Evolutionary conservation across 371 early-diverging fungal genomes (phyloP).

Genomic region (Batkoa obscura): DNA sequence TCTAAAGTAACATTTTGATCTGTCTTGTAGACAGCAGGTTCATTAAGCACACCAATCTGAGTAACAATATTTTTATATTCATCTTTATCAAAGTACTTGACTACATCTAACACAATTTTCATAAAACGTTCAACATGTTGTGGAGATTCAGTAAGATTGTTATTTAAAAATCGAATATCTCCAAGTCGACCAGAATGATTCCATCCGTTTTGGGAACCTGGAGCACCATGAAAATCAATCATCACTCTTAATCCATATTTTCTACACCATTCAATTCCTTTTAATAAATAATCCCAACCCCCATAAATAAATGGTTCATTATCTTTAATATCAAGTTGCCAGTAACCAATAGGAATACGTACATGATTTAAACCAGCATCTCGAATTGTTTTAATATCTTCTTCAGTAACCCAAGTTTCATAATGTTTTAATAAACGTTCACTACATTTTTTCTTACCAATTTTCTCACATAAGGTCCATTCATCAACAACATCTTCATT

Average conservation of each 20-base stretch:
- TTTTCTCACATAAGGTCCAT: conserved; percentile 19
- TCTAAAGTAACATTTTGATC: conserved; percentile 8
- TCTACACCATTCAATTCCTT: conserved; percentile 24
- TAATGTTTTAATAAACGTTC: conserved; percentile 17
- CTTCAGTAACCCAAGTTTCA: conserved; percentile 22
- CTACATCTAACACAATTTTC: conserved; percentile 5
- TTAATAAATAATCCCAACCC: conserved; percentile 21
- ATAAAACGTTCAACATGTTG: conserved; percentile 10
- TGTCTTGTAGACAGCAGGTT: conserved; percentile 11
- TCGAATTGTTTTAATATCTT: conserved; percentile 16
- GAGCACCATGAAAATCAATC: conserved; percentile 35
- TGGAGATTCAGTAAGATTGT: conserved; percentile 6
- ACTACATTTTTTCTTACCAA: conserved; percentile 13
- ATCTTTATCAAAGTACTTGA: conserved; percentile 12
- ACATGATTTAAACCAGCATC: conserved; percentile 21
- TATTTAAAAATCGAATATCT: conserved; percentile 2
- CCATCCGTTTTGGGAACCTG: conserved; percentile 36
- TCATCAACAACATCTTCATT: conserved; percentile 20
- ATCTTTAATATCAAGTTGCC: conserved; percentile 18
- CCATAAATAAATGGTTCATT: conserved; percentile 22
- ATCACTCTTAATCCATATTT: conserved; percentile 29
- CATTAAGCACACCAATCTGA: conserved; percentile 28
- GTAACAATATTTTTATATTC: conserved; percentile 25
- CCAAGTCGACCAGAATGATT: conserved; percentile 19
- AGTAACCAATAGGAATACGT: conserved; percentile 23